Evolutionary conservation across 345 rosid species (phyloP).

Genomic region (Linum tenue): DNA sequence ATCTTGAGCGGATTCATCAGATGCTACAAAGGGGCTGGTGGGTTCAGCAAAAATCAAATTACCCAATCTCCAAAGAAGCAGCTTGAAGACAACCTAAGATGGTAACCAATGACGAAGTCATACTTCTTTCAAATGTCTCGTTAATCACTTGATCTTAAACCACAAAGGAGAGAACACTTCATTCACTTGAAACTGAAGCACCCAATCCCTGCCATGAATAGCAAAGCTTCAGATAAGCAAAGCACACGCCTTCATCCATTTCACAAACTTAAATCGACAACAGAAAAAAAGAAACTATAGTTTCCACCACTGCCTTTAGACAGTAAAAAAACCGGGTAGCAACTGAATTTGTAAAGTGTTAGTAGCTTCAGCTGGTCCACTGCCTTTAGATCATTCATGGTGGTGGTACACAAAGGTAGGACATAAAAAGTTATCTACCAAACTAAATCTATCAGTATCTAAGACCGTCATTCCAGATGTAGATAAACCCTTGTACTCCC

Average conservation of each 20-base stretch:
- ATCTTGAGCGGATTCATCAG: conserved; percentile 22
- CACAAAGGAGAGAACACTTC: conserved; percentile 8
- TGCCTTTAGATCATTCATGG: too few species aligned
- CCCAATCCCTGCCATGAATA: conserved; percentile 29
- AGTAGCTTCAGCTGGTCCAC: too few species aligned
- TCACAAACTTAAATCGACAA: neutral
- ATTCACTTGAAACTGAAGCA: conserved; percentile 18
- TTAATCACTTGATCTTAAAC: conserved; percentile 19
- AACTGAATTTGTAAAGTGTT: too few species aligned
- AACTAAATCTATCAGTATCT: too few species aligned
- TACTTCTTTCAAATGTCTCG: conserved; percentile 14
- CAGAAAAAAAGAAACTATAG: too few species aligned
- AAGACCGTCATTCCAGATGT: too few species aligned
- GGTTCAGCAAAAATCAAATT: conserved; percentile 9
- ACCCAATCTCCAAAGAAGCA: conserved; percentile 35
- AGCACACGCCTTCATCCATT: neutral
- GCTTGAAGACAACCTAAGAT: conserved; percentile 13
- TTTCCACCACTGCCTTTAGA: too few species aligned
- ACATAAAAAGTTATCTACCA: too few species aligned
- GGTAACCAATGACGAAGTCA: conserved; percentile 13
- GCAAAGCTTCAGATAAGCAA: neutral
- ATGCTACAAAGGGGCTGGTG: conserved; percentile 7
- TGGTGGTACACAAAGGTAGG: too few species aligned
- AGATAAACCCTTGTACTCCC: too few species aligned
- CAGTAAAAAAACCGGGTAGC: too few species aligned